Evolutionary conservation across 2,329 filamentous ascomycete species (phyloP).

Genomic region (Thelonectria rubi): DNA sequence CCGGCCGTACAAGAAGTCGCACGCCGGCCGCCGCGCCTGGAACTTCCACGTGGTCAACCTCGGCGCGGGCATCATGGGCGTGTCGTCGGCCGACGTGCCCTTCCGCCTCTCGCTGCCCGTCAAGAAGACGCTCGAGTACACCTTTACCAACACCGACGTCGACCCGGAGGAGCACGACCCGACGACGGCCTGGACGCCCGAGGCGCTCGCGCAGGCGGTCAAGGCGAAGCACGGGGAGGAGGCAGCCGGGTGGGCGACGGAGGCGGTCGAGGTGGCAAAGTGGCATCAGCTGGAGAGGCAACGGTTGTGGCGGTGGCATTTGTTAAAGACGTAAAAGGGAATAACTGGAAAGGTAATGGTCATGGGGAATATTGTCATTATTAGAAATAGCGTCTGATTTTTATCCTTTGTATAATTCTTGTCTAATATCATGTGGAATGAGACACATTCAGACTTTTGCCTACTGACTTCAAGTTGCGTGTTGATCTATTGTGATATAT

Average conservation of each 20-base stretch:
- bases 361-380: background rate
- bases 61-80: constrained; percentile 45
- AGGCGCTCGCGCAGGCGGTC: constrained; percentile 34
- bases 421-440: constrained; percentile 1
- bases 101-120: constrained; percentile 47
- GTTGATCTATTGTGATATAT: too few relatives aligned
- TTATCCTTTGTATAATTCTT: background rate
- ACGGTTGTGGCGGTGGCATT: constrained; percentile 32
- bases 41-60: constrained; percentile 49
- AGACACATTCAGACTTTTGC: background rate
- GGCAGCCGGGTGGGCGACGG: constrained; percentile 42
- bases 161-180: constrained; percentile 44
- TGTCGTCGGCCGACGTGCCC: constrained; percentile 45
- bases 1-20: constrained; percentile 37
- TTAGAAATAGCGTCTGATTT: constrained; percentile 3
- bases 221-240: constrained; percentile 29
- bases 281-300: constrained; percentile 40
- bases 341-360: background rate
- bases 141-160: constrained; percentile 44
- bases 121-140: constrained; percentile 44
- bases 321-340: constrained; percentile 1
- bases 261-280: constrained; percentile 34
- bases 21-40: constrained; percentile 44
- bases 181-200: constrained; percentile 41
- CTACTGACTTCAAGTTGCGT: too few relatives aligned